phyloP scores from a whole-genome alignment of 2,329 filamentous ascomycete genomes.

The Penicillium vulpinum region DNA sequence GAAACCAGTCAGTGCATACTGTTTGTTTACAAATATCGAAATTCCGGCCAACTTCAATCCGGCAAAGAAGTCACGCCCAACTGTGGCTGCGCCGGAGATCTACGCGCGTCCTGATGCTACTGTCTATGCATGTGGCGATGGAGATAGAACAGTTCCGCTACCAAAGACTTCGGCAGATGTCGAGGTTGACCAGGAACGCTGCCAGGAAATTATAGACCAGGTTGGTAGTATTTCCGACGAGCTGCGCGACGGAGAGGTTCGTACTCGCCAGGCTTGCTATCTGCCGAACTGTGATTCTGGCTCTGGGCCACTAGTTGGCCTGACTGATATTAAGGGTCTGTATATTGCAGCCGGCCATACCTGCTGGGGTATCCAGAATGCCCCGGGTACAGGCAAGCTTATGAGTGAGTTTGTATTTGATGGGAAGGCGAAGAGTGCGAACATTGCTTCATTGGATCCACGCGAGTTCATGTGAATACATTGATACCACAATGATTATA shows the following conservation, averaged over 20 bases:
- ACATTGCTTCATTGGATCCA: slow-evolving; percentile 67
- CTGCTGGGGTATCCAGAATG: slow-evolving; percentile 98
- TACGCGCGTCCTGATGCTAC: slow-evolving; percentile 87
- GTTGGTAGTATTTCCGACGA: slow-evolving; percentile 58
- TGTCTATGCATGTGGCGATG: slow-evolving; percentile 92
- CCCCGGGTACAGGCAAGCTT: slow-evolving; percentile 78
- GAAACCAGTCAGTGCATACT: slow-evolving; percentile 51
- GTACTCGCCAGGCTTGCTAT: slow-evolving; percentile 86
- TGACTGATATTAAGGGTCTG: slow-evolving; percentile 70
- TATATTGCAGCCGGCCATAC: slow-evolving; percentile 88
- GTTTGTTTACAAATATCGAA: slow-evolving; percentile 76
- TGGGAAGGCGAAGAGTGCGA: slow-evolving; percentile 66
- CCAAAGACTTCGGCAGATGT: slow-evolving; percentile 76
- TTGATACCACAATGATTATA: slow-evolving; percentile 2
- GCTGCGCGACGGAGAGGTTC: slow-evolving; percentile 67
- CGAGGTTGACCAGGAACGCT: slow-evolving; percentile 70
- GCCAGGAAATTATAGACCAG: slow-evolving; percentile 82
- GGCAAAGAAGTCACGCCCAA: slow-evolving; percentile 53
- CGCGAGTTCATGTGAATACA: slow-evolving; percentile 51
- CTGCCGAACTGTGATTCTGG: slow-evolving; percentile 68
- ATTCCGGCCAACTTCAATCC: slow-evolving; percentile 63
- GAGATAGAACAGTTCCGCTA: slow-evolving; percentile 72
- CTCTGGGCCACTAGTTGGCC: slow-evolving; percentile 76
- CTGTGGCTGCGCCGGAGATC: slow-evolving; percentile 81
- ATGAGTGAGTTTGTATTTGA: slow-evolving; percentile 79